Percentiles rank a stretch among this genome's conserved stretches.
These are phyloP conservation scores for Talaromyces islandicus DNA, from an alignment of 2,329 filamentous ascomycete genomes.

Conservation along the genomic window DNA sequence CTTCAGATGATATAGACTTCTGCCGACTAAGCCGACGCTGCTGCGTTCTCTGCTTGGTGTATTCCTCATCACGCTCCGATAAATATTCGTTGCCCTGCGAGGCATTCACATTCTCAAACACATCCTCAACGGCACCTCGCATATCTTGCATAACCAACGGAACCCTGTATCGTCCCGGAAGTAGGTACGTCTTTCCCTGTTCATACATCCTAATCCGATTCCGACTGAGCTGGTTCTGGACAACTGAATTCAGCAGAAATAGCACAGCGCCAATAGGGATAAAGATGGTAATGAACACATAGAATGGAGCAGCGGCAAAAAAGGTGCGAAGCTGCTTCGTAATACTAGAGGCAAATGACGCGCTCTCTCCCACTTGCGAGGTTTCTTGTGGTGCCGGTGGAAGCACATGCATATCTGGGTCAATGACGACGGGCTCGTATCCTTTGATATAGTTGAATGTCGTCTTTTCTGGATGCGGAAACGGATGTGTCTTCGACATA, in stretches of 20 bases:
- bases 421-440: slow-evolving; percentile 69
- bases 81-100: slow-evolving; percentile 68
- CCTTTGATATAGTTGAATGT: slow-evolving; percentile 68
- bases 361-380: background rate
- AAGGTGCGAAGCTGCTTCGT: slow-evolving; percentile 28
- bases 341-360: slow-evolving; percentile 18
- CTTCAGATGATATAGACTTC: slow-evolving; percentile 4
- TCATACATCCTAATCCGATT: slow-evolving; percentile 73
- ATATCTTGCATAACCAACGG: slow-evolving; percentile 71
- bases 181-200: slow-evolving; percentile 60
- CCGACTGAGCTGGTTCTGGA: slow-evolving; percentile 70
- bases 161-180: slow-evolving; percentile 65
- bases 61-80: slow-evolving; percentile 49
- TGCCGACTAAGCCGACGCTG: slow-evolving; percentile 7
- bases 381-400: slow-evolving; percentile 21
- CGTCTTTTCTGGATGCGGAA: slow-evolving; percentile 58
- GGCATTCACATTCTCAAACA: slow-evolving; percentile 67
- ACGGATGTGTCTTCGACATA: slow-evolving; percentile 74
- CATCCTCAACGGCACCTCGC: slow-evolving; percentile 68
- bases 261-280: slow-evolving; percentile 65
- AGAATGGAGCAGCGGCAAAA: slow-evolving; percentile 55
- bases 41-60: slow-evolving; percentile 18
- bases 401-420: slow-evolving; percentile 34
- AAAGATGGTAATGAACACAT: slow-evolving; percentile 61
- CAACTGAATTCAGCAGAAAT: slow-evolving; percentile 68